These are phyloP conservation scores for Candida tammaniensis DNA, from an alignment of 805 yeast genomes.

Conservation along the genomic window DNA sequence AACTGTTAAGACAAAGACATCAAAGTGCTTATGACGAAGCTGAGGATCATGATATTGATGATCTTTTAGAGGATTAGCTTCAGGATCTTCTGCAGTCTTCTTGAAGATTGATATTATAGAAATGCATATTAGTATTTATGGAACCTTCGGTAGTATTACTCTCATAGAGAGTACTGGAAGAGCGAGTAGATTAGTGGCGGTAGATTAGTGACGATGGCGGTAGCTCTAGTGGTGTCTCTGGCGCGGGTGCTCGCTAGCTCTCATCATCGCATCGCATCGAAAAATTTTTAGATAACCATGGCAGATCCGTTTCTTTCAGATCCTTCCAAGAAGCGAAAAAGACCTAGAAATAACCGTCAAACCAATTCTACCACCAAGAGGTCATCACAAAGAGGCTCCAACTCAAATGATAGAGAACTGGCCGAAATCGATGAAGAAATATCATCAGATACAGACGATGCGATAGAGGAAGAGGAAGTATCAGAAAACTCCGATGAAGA, in stretches of 20 bases:
- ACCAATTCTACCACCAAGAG: slow-evolving; percentile 14
- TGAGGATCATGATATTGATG: slow-evolving; percentile 69
- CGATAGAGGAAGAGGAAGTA: slow-evolving; percentile 43
- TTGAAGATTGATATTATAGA: not conserved
- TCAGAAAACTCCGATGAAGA: slow-evolving; percentile 65
- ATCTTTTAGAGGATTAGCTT: slow-evolving; percentile 54
- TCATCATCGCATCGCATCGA: slow-evolving; percentile 9
- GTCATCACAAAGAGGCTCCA: too few relatives aligned
- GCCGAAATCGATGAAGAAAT: slow-evolving; percentile 56
- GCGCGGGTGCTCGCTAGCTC: not conserved
- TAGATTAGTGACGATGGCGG: not conserved
- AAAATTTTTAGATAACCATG: slow-evolving; percentile 27
- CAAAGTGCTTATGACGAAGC: slow-evolving; percentile 46
- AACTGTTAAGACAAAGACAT: slow-evolving; percentile 37
- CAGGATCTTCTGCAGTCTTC: not conserved
- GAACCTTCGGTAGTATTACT: too few relatives aligned
- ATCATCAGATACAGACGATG: slow-evolving; percentile 50
- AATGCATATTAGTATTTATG: not conserved
- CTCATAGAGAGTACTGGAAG: not conserved
- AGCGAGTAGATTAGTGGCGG: not conserved
- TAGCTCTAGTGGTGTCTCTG: too few relatives aligned
- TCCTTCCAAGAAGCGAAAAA: slow-evolving; percentile 52
- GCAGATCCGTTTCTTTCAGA: slow-evolving; percentile 64
- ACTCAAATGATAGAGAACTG: too few relatives aligned
- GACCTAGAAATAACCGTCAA: slow-evolving; percentile 23